A percentile compares a stretch with the other conserved stretches of the same genome.
These are phyloP conservation scores for Diplodia seriata DNA, from an alignment of 2,329 filamentous ascomycete species.

Conservation along the genomic window DNA sequence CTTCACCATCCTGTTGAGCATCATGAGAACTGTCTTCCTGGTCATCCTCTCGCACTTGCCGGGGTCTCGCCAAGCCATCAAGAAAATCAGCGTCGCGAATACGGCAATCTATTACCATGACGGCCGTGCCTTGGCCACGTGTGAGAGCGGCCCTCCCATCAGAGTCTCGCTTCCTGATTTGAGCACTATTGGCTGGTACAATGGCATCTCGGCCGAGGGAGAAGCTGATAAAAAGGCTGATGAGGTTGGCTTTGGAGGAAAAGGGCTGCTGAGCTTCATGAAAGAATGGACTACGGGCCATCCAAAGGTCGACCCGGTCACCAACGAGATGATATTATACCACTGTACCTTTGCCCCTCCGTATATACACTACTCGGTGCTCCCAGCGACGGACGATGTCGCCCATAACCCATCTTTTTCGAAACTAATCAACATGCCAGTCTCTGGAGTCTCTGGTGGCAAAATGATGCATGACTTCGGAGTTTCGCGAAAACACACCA, in stretches of 20 bases:
- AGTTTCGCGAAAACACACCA: conserved; percentile 66
- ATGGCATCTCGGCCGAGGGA: conserved; percentile 64
- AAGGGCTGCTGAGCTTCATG: conserved; percentile 66
- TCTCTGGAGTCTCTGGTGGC: conserved; percentile 67
- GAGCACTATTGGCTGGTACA: conserved; percentile 74
- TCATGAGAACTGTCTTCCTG: conserved; percentile 64
- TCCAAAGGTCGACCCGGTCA: conserved; percentile 69
- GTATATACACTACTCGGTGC: conserved; percentile 71
- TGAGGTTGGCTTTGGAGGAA: conserved; percentile 58
- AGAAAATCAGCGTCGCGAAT: conserved; percentile 74
- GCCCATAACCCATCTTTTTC: conserved; percentile 1
- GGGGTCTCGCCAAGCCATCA: conserved; percentile 64
- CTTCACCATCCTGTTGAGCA: conserved; percentile 57
- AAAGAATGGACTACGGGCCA: conserved; percentile 75
- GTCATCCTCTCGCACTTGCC: conserved; percentile 65
- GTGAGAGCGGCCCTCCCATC: conserved; percentile 74
- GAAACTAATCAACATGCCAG: conserved; percentile 59
- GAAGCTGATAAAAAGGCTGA: conserved; percentile 49
- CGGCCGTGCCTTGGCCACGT: conserved; percentile 71
- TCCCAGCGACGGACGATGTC: conserved; percentile 45
- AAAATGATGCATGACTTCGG: conserved; percentile 83
- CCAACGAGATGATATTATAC: conserved; percentile 71
- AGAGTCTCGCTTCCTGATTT: conserved; percentile 68
- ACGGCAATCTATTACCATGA: conserved; percentile 72
- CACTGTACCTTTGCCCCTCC: conserved; percentile 71